Conservation (phyloP, 257 asterid genomes). For the Solanum chilense region DNA sequence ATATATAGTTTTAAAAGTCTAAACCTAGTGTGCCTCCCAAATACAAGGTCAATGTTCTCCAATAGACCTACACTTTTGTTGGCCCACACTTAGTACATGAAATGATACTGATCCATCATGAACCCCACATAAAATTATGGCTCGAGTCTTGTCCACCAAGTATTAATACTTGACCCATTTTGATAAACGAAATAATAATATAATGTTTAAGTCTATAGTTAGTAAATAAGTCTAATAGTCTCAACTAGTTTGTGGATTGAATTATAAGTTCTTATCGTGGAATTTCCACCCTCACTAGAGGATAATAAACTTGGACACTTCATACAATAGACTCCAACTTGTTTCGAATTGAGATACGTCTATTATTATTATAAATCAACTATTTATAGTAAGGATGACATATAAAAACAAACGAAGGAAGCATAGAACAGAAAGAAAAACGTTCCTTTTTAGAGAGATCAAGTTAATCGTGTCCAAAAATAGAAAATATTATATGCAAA, state of each 20-base stretch:
- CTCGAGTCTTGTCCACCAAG: background rate
- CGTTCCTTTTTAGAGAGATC: background rate
- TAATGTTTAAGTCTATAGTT: background rate
- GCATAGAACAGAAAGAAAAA: too few relatives aligned
- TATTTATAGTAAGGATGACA: too few relatives aligned
- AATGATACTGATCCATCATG: background rate
- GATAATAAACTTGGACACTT: background rate
- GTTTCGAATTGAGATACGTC: background rate
- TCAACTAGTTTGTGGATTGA: too few relatives aligned
- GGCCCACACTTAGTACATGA: background rate
- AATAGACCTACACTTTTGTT: background rate
- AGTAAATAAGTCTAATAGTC: too few relatives aligned
- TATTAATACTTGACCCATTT: background rate
- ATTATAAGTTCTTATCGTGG: background rate
- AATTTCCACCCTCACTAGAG: background rate
- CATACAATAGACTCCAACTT: background rate
- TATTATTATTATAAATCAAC: too few relatives aligned
- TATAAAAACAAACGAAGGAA: fast-evolving
- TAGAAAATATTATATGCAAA: fast-evolving
- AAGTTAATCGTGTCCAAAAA: background rate
- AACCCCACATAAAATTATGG: background rate
- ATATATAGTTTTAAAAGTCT: too few relatives aligned
- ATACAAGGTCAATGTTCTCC: background rate
- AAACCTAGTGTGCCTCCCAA: background rate
- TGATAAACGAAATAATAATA: too few relatives aligned